These are phyloP conservation scores for Cucurbita maxima DNA, from an alignment of 306 rosid genomes.

Conservation along the genomic window DNA sequence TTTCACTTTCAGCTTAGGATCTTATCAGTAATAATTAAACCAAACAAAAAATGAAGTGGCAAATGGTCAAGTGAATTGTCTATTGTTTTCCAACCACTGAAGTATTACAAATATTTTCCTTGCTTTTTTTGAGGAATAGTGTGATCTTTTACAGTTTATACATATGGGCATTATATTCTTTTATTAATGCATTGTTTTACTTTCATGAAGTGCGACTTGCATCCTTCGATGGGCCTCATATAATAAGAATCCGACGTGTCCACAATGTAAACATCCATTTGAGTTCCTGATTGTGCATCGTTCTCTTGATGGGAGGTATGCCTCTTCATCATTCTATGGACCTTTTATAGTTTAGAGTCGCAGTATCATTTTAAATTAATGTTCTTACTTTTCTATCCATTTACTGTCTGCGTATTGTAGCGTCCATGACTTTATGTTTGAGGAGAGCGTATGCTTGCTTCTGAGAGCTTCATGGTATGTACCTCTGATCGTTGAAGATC, in stretches of 20 bases:
- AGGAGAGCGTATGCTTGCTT: slow-evolving; percentile 87
- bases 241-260: slow-evolving; percentile 51
- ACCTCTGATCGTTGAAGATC: slow-evolving; percentile 37
- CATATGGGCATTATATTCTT: not conserved
- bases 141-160: not conserved
- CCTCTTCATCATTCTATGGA: not conserved
- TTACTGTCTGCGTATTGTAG: slow-evolving; percentile 13
- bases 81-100: not conserved
- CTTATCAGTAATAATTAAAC: not conserved
- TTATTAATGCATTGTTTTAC: not conserved
- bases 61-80: not conserved
- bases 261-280: slow-evolving; percentile 84
- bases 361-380: not conserved
- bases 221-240: slow-evolving; percentile 90
- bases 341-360: not conserved
- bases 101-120: not conserved
- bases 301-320: slow-evolving; percentile 86
- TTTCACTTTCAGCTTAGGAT: not conserved
- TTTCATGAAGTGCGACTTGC: slow-evolving; percentile 58
- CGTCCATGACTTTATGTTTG: slow-evolving; percentile 65
- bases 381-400: not conserved
- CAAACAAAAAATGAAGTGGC: not conserved
- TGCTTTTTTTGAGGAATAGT: not conserved
- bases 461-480: slow-evolving; percentile 77
- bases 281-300: slow-evolving; percentile 79